Conservation (phyloP, 2,329 filamentous ascomycete genomes). For the Aspergillus pseudoviridinutans region DNA sequence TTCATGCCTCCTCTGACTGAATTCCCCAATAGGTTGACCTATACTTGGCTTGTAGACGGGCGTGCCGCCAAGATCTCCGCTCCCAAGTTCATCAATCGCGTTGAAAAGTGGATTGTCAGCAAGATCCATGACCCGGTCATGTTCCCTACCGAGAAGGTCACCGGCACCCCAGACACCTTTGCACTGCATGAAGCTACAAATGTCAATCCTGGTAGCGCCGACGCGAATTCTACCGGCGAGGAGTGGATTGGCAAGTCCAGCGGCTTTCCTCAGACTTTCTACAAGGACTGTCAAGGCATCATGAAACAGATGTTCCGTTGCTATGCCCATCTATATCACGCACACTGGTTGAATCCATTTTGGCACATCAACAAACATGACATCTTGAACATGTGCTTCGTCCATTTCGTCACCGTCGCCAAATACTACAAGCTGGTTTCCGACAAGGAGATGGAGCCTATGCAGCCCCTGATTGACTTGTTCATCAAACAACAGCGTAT, state of each 20-base stretch:
- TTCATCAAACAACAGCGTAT: constrained; percentile 88
- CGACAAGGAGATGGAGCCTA: constrained; percentile 87
- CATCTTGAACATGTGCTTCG: constrained; percentile 82
- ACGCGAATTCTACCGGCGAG: constrained; percentile 59
- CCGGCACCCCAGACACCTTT: constrained; percentile 54
- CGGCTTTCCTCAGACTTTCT: constrained; percentile 86
- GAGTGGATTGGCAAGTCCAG: constrained; percentile 87
- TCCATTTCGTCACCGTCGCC: constrained; percentile 76
- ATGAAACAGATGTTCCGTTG: constrained; percentile 99
- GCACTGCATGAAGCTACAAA: constrained; percentile 52
- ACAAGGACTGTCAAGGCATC: constrained; percentile 86
- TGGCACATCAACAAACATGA: constrained; percentile 70
- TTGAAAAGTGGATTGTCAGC: constrained; percentile 95
- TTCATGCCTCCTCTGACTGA: constrained; percentile 12
- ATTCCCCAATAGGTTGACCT: constrained; percentile 66
- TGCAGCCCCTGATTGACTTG: constrained; percentile 89
- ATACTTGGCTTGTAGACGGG: constrained; percentile 90
- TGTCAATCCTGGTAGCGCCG: constrained; percentile 46
- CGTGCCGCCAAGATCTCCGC: constrained; percentile 89
- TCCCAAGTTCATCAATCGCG: constrained; percentile 88
- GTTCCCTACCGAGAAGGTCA: constrained; percentile 80
- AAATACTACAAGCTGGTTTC: constrained; percentile 79
- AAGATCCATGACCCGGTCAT: constrained; percentile 88
- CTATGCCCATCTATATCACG: constrained; percentile 96
- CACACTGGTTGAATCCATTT: constrained; percentile 81